A percentile compares a stretch with the other conserved stretches of the same genome.
phyloP scores from a whole-genome alignment of 768 basidiomycete species.

The Serendipita sp. region DNA sequence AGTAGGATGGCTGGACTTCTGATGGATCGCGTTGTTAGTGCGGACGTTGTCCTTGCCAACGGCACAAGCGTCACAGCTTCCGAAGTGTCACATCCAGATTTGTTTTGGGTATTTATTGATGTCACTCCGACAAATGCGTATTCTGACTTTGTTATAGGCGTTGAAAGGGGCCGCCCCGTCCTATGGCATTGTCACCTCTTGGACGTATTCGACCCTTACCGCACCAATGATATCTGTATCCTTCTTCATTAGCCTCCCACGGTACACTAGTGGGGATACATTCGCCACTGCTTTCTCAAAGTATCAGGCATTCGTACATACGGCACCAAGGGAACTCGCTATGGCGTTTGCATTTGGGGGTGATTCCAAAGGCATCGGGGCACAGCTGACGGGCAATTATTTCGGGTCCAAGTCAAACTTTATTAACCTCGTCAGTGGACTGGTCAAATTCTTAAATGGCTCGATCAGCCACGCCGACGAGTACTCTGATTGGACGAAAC shows the following conservation, averaged over 20 bases:
- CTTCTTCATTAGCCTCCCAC: conserved; percentile 9
- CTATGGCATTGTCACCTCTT: conserved; percentile 17
- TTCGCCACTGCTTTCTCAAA: conserved; percentile 18
- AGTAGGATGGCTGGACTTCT: conserved; percentile 22
- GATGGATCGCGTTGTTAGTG: conserved; percentile 26
- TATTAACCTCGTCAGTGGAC: conserved; percentile 7
- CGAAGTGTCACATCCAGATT: conserved; percentile 23
- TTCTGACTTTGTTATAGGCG: conserved; percentile 9
- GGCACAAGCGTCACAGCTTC: conserved; percentile 14
- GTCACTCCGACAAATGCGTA: too few species aligned
- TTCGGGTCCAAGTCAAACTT: conserved; percentile 7
- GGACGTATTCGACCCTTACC: conserved; percentile 14
- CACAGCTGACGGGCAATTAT: conserved; percentile 8
- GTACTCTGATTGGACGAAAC: conserved; percentile 8
- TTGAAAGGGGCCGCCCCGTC: conserved; percentile 17
- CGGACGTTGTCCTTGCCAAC: conserved; percentile 23
- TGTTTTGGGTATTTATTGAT: conserved; percentile 31
- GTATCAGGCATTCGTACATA: too few species aligned
- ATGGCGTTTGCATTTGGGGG: not conserved
- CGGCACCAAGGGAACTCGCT: not conserved
- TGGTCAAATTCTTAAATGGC: not conserved
- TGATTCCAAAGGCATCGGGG: not conserved
- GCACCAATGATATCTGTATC: conserved; percentile 13
- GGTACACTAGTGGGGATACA: conserved; percentile 11
- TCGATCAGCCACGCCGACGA: not conserved